A percentile compares a stretch with the other conserved stretches of the same genome.
These are phyloP conservation scores for Blastobotrys robertii DNA, from an alignment of 805 yeast species.

Conservation along the genomic window DNA sequence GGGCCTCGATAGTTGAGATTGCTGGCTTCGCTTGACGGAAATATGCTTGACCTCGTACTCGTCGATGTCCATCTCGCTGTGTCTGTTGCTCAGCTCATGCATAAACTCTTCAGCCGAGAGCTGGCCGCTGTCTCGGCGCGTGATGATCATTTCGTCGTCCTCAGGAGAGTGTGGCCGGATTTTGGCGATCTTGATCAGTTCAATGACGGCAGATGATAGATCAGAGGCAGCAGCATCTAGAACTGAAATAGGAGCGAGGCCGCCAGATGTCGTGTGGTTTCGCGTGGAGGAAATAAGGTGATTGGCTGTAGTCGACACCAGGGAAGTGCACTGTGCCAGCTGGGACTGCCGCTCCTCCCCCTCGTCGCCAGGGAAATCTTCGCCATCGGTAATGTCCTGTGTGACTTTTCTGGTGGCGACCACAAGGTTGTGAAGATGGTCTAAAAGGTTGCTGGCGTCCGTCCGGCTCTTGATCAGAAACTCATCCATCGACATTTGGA, in stretches of 20 bases:
- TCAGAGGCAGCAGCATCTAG: slow-evolving; percentile 72
- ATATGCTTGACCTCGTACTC: slow-evolving; percentile 7
- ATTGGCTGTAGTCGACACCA: slow-evolving; percentile 57
- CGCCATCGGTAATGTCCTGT: slow-evolving; percentile 16
- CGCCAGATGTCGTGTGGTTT: slow-evolving; percentile 54
- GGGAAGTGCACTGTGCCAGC: slow-evolving; percentile 22
- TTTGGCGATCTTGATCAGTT: slow-evolving; percentile 24
- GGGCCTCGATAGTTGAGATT: background rate
- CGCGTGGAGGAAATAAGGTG: slow-evolving; percentile 70
- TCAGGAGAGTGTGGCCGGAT: slow-evolving; percentile 13
- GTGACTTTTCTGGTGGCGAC: slow-evolving; percentile 24
- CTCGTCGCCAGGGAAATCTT: slow-evolving; percentile 7
- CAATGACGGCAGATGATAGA: slow-evolving; percentile 49
- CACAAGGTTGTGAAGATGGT: slow-evolving; percentile 27
- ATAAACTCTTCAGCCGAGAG: background rate
- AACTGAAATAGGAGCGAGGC: slow-evolving; percentile 58
- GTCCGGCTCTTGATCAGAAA: slow-evolving; percentile 25
- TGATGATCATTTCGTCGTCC: slow-evolving; percentile 1
- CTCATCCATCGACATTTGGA: slow-evolving; percentile 27
- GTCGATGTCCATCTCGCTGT: no score
- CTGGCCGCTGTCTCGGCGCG: background rate
- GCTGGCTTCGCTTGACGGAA: background rate
- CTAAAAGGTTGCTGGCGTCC: slow-evolving; percentile 20
- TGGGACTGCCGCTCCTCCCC: slow-evolving; percentile 8
- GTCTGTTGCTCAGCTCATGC: background rate